Evolutionary conservation across 140 eudicot species (phyloP).

Genomic region (Oenanthe javanica): DNA sequence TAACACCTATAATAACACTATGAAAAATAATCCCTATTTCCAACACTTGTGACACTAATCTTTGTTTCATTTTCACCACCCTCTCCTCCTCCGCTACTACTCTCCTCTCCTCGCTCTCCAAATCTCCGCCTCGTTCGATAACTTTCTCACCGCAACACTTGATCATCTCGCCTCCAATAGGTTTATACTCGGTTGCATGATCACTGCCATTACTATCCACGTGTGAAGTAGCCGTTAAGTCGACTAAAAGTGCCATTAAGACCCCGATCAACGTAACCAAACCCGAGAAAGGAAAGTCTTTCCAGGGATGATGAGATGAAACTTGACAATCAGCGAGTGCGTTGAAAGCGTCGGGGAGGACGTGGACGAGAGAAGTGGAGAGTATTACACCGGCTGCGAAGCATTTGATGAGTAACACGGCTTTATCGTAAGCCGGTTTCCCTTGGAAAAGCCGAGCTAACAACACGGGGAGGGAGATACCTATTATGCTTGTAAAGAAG

Average conservation of each 20-base stretch:
- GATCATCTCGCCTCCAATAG: constrained; percentile 30
- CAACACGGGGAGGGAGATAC: constrained; percentile 57
- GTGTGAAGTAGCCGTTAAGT: constrained; percentile 64
- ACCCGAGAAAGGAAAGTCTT: constrained; percentile 72
- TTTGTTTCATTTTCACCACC: constrained; percentile 54
- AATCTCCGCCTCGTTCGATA: constrained; percentile 22
- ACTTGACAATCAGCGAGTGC: constrained; percentile 67
- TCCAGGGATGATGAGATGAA: constrained; percentile 63
- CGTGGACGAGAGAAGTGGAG: constrained; percentile 78
- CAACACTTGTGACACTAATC: constrained; percentile 70
- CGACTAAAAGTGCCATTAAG: constrained; percentile 53
- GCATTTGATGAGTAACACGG: constrained; percentile 53
- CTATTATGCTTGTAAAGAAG: constrained; percentile 54
- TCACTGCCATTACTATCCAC: constrained; percentile 29
- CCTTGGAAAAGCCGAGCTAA: constrained; percentile 60
- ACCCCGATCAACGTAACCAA: constrained; percentile 58
- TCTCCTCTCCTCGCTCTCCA: constrained; percentile 12
- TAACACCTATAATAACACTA: constrained; percentile 73
- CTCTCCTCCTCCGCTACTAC: constrained; percentile 22
- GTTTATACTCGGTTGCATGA: constrained; percentile 33
- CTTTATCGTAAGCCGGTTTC: constrained; percentile 58
- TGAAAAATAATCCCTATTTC: constrained; percentile 81
- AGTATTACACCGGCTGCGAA: constrained; percentile 81
- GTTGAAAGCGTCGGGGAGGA: constrained; percentile 67
- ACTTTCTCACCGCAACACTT: constrained; percentile 13